Conservation (phyloP, 805 yeast genomes). For the Grigorovia transvaalensis region DNA sequence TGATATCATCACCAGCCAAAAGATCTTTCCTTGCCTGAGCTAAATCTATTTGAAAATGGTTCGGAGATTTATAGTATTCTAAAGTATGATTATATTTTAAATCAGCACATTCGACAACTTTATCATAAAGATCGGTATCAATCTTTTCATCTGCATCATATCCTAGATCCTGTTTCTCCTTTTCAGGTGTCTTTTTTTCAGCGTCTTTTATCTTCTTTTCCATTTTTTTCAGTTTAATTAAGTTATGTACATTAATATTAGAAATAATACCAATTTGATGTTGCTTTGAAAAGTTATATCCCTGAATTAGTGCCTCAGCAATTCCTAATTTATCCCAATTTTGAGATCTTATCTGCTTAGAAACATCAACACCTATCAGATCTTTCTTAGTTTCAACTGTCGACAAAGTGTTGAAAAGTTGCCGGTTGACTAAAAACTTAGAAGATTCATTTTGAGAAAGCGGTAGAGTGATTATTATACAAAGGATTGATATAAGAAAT, state of each 20-base stretch:
- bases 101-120: slow-evolving; percentile 4
- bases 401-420: not conserved
- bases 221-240: not conserved
- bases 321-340: not conserved
- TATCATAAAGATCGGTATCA: slow-evolving; percentile 2
- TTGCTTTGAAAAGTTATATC: not conserved
- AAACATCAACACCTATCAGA: slow-evolving; percentile 6
- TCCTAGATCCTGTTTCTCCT: not conserved
- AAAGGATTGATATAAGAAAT: no score
- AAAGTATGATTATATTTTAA: slow-evolving; percentile 3
- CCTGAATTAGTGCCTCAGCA: not conserved
- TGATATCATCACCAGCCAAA: not conserved
- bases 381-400: slow-evolving; percentile 4
- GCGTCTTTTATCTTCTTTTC: not conserved
- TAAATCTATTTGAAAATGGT: slow-evolving; percentile 1
- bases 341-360: slow-evolving; percentile 4
- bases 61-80: slow-evolving; percentile 1
- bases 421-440: not conserved
- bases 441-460: not conserved
- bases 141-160: not conserved
- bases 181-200: not conserved
- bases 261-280: slow-evolving; percentile 6
- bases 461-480: no score
- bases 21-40: slow-evolving; percentile 3
- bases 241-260: slow-evolving; percentile 7